Evolutionary conservation across 2,329 filamentous ascomycete genomes (phyloP).

Genomic region (Trichoderma brevicompactum): DNA sequence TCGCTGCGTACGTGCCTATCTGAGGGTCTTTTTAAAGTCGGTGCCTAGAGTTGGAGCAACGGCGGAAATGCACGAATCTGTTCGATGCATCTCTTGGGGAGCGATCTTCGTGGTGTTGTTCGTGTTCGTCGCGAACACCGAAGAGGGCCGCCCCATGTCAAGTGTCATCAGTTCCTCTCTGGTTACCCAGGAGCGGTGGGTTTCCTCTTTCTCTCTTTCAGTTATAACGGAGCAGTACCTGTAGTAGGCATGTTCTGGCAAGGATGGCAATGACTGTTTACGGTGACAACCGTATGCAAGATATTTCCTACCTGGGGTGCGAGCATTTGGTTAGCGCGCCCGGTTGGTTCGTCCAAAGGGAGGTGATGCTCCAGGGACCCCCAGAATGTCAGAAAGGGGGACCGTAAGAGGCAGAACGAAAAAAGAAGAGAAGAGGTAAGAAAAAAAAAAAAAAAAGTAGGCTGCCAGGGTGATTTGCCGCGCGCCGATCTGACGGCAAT

Average conservation of each 20-base stretch:
- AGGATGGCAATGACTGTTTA: too few relatives aligned
- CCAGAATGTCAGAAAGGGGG: neutral
- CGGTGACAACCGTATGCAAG: neutral
- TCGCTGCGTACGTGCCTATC: neutral
- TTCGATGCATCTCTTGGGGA: neutral
- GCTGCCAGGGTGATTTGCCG: constrained; percentile 10
- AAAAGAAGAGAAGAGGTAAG: neutral
- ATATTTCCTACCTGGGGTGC: neutral
- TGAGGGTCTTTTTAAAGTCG: neutral
- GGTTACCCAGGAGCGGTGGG: neutral
- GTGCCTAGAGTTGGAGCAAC: neutral
- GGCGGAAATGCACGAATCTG: neutral
- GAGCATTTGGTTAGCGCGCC: neutral
- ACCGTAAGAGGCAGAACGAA: neutral
- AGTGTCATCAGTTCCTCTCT: neutral
- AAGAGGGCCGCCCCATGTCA: neutral
- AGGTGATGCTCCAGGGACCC: neutral
- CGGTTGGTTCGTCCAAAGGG: neutral
- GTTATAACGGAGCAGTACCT: too few relatives aligned
- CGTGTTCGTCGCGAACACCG: neutral
- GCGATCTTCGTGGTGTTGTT: neutral
- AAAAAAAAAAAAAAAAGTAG: neutral
- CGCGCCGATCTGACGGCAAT: constrained; percentile 21
- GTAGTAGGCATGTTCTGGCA: neutral
- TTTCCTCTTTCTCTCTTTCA: neutral